Conservation (phyloP, 495 filamentous ascomycete genomes). For the Tuber microsphaerosporum region DNA sequence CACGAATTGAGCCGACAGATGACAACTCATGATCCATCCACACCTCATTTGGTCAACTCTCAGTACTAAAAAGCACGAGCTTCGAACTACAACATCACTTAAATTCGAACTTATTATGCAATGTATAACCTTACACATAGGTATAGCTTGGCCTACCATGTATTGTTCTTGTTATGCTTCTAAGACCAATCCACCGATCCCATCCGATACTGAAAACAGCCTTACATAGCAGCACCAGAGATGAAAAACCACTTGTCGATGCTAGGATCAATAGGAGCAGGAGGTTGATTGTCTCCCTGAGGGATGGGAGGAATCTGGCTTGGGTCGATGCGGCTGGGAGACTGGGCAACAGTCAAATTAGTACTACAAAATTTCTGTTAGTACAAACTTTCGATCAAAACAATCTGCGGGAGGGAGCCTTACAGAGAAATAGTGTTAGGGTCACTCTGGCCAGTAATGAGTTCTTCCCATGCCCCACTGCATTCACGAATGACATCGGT, state of each 20-base stretch:
- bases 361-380: slow-evolving; percentile 52
- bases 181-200: background rate
- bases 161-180: background rate
- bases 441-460: slow-evolving; percentile 79
- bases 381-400: slow-evolving; percentile 17
- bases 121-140: background rate
- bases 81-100: background rate
- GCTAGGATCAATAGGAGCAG: slow-evolving; percentile 86
- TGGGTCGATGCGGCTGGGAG: slow-evolving; percentile 57
- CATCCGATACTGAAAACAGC: slow-evolving; percentile 3
- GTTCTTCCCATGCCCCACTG: slow-evolving; percentile 90
- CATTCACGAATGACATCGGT: slow-evolving; percentile 92
- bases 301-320: slow-evolving; percentile 65
- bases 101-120: background rate
- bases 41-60: background rate
- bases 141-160: background rate
- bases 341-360: slow-evolving; percentile 68
- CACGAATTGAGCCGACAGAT: background rate
- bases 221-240: slow-evolving; percentile 86
- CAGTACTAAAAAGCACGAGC: background rate
- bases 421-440: slow-evolving; percentile 74
- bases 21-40: background rate
- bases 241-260: slow-evolving; percentile 99
- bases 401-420: slow-evolving; percentile 42
- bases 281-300: slow-evolving; percentile 63